Evolutionary conservation across 2,329 filamentous ascomycete genomes (phyloP).

Genomic region (Xylaria sp.): DNA sequence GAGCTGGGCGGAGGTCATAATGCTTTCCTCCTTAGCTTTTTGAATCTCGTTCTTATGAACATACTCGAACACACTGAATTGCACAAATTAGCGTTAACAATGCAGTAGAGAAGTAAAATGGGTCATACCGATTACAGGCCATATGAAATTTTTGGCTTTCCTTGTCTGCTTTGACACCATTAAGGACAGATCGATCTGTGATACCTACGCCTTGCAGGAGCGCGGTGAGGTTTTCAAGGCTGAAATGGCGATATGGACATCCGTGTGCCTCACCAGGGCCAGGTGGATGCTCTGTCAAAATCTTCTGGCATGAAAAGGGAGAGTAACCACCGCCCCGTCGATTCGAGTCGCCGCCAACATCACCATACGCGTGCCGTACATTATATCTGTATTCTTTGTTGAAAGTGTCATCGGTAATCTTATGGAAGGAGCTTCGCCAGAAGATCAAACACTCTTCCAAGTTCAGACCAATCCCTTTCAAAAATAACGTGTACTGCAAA

Average conservation of each 20-base stretch:
- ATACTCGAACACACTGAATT: constrained; percentile 81
- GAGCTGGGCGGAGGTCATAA: constrained; percentile 78
- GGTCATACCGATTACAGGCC: constrained; percentile 85
- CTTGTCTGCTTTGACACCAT: constrained; percentile 88
- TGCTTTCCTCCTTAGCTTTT: constrained; percentile 77
- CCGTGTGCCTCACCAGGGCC: constrained; percentile 90
- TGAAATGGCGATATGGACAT: constrained; percentile 96
- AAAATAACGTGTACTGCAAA: constrained; percentile 93
- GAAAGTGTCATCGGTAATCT: constrained; percentile 92
- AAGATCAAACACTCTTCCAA: constrained; percentile 93
- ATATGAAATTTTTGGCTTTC: constrained; percentile 90
- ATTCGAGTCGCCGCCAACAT: constrained; percentile 92
- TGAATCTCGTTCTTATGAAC: constrained; percentile 82
- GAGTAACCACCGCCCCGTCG: constrained; percentile 87
- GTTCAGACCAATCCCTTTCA: constrained; percentile 92
- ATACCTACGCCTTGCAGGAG: constrained; percentile 84
- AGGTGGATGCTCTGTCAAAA: constrained; percentile 87
- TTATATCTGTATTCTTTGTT: constrained; percentile 99
- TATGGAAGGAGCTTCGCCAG: constrained; percentile 87
- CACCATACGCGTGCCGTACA: constrained; percentile 91
- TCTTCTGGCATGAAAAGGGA: constrained; percentile 94
- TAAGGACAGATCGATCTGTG: constrained; percentile 78
- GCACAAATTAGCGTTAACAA: constrained; percentile 32
- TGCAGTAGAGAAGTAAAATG: neutral
- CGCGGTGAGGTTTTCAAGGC: constrained; percentile 81